A percentile compares a stretch with the other conserved stretches of the same genome.
These are phyloP conservation scores for Magnusiomyces fungicola DNA, from an alignment of 1,139 yeast species.

Conservation along the genomic window DNA sequence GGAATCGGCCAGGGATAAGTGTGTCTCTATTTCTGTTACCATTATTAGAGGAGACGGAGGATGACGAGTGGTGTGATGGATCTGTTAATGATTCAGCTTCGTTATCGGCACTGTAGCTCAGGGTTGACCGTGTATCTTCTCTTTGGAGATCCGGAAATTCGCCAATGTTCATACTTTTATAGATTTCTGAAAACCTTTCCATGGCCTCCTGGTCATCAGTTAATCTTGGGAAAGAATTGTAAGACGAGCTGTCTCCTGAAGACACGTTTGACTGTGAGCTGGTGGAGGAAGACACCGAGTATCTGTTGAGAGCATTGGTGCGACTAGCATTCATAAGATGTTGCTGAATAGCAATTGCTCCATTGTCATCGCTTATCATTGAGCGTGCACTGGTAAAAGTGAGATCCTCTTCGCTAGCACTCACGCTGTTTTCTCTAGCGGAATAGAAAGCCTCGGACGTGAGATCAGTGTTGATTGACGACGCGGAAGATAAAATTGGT, in stretches of 20 bases:
- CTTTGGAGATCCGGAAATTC: neutral
- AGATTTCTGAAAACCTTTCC: neutral
- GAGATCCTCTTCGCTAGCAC: no score
- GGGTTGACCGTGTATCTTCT: neutral
- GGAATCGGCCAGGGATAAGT: neutral
- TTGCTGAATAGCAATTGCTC: no score
- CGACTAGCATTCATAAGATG: neutral
- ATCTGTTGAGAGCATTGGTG: neutral
- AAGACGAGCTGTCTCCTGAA: neutral
- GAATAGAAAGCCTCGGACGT: no score
- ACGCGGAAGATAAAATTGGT: no score
- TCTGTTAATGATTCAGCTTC: neutral
- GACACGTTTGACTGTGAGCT: neutral
- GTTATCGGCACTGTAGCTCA: neutral
- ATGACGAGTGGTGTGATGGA: no score
- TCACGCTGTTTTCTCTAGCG: no score
- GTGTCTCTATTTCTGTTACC: no score
- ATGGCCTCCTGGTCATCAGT: neutral
- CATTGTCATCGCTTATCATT: no score
- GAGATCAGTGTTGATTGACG: no score
- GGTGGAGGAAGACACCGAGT: neutral
- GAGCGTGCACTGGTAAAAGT: no score
- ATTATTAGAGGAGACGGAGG: no score
- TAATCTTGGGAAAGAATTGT: neutral
- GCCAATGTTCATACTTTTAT: neutral